Evolutionary conservation across 2,329 filamentous ascomycete genomes (phyloP).

Genomic region (Diaporthe vaccinii): DNA sequence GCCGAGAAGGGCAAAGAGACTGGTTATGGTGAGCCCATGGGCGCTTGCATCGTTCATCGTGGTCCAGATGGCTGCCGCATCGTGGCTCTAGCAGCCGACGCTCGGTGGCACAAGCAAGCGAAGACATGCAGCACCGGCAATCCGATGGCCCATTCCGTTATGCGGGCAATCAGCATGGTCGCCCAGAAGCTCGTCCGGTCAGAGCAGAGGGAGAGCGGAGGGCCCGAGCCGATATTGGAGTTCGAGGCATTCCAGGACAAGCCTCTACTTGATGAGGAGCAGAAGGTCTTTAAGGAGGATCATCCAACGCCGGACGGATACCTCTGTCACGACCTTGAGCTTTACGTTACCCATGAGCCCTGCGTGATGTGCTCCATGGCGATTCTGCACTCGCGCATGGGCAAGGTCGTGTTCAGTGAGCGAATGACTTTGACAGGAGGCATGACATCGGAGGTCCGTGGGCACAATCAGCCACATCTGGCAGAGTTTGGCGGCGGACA

Average conservation of each 20-base stretch:
- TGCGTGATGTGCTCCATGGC: slow-evolving; percentile 98
- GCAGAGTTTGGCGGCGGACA: slow-evolving; percentile 62
- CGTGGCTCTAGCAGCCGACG: slow-evolving; percentile 82
- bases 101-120: slow-evolving; percentile 73
- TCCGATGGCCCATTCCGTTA: slow-evolving; percentile 81
- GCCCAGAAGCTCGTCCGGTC: slow-evolving; percentile 74
- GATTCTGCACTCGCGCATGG: slow-evolving; percentile 92
- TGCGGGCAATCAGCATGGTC: slow-evolving; percentile 87
- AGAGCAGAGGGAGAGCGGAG: slow-evolving; percentile 57
- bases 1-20: slow-evolving; percentile 70
- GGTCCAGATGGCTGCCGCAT: slow-evolving; percentile 63
- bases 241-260: slow-evolving; percentile 77
- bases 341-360: slow-evolving; percentile 96
- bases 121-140: slow-evolving; percentile 70
- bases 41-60: slow-evolving; percentile 81
- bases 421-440: slow-evolving; percentile 87
- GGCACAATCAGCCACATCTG: slow-evolving; percentile 57
- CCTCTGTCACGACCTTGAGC: slow-evolving; percentile 91
- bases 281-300: slow-evolving; percentile 71
- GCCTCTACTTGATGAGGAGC: slow-evolving; percentile 77
- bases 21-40: slow-evolving; percentile 77
- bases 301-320: slow-evolving; percentile 84
- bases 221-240: slow-evolving; percentile 57
- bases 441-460: slow-evolving; percentile 81
- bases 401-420: slow-evolving; percentile 83